phyloP scores from a whole-genome alignment of 192 early-diverging fungal species.

The Helicostylum pulchrum region DNA sequence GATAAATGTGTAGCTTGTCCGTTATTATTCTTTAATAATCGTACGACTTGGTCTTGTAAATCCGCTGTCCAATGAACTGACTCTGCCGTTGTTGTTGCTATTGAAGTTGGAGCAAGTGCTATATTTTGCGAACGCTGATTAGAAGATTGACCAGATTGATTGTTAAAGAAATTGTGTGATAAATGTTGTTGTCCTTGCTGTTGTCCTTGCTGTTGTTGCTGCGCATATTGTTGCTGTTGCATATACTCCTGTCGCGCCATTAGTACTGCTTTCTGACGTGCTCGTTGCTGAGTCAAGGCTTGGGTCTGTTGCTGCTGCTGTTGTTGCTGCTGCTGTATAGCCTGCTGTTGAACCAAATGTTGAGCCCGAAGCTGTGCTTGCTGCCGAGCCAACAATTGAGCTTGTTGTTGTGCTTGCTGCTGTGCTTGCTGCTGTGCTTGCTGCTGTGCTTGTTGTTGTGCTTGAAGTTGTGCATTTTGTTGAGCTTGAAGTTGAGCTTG shows the following conservation, averaged over 20 bases:
- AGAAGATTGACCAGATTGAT: background rate
- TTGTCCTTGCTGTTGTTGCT: background rate
- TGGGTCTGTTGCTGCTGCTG: constrained; percentile 5
- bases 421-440: background rate
- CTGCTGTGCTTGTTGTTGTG: background rate
- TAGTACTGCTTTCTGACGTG: background rate
- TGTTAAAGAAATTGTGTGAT: background rate
- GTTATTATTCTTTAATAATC: background rate
- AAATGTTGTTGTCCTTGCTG: background rate
- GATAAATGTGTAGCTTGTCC: too few relatives aligned
- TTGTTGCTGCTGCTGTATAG: background rate
- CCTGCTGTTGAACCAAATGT: background rate
- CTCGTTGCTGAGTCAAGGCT: background rate
- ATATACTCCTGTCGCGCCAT: background rate
- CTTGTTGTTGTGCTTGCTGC: background rate
- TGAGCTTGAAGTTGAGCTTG: background rate
- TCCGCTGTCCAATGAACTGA: background rate
- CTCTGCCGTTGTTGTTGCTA: background rate
- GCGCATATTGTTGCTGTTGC: constrained; percentile 6
- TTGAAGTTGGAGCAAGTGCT: background rate
- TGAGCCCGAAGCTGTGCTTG: constrained; percentile 5
- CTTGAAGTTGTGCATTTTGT: background rate
- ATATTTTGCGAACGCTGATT: background rate
- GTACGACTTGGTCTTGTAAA: background rate
- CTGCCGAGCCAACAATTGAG: background rate